Percentiles rank a stretch among this genome's conserved stretches.
phyloP scores from a whole-genome alignment of 202 grass and related monocot genomes.

The Dendrocalamus latiflorus region DNA sequence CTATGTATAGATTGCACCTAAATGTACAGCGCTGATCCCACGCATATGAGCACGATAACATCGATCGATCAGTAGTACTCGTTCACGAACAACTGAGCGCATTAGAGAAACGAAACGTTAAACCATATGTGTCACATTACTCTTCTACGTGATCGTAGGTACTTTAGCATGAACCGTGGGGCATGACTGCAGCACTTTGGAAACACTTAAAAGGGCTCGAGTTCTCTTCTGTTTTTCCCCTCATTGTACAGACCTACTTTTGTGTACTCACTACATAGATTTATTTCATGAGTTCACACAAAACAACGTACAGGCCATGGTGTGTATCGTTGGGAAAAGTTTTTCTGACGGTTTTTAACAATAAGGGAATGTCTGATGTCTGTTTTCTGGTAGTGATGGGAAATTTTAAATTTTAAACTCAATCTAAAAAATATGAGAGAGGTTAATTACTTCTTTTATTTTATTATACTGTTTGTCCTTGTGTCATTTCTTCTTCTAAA shows the following conservation, averaged over 20 bases:
- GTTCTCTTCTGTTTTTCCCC: background rate
- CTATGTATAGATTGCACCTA: background rate
- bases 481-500: background rate
- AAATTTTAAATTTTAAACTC: background rate
- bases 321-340: too few relatives aligned
- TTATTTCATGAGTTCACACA: too few relatives aligned
- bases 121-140: background rate
- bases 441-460: background rate
- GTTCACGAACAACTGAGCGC: background rate
- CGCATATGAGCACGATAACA: background rate
- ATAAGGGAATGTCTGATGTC: too few relatives aligned
- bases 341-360: too few relatives aligned
- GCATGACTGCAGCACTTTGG: background rate
- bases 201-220: background rate
- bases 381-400: too few relatives aligned
- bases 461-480: background rate
- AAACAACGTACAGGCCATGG: too few relatives aligned
- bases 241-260: too few relatives aligned
- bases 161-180: background rate
- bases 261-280: too few relatives aligned
- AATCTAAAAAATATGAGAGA: background rate
- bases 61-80: too few relatives aligned
- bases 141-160: background rate
- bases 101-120: background rate
- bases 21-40: background rate